These are phyloP conservation scores for Evansstolkia leycettana DNA, from an alignment of 495 filamentous ascomycete genomes.

Conservation along the genomic window DNA sequence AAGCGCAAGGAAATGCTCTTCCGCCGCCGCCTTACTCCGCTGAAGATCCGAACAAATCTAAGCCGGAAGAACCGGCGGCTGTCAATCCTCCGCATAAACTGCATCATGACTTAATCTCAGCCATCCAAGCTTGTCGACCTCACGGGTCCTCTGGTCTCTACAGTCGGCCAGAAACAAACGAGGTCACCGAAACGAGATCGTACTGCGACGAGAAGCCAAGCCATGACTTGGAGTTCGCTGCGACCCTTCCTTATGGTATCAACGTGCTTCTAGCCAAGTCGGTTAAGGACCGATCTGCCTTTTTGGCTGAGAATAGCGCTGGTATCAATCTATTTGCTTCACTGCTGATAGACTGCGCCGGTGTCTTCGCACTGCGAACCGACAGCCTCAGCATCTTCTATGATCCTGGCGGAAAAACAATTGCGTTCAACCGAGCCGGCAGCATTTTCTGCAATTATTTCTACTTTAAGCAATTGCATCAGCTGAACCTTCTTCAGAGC, in stretches of 20 bases:
- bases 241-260: constrained; percentile 56
- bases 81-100: constrained; percentile 39
- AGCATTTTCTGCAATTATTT: constrained; percentile 88
- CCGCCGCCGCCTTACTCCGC: constrained; percentile 35
- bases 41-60: constrained; percentile 24
- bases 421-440: constrained; percentile 83
- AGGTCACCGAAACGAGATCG: constrained; percentile 70
- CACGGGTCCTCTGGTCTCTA: constrained; percentile 63
- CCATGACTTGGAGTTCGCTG: constrained; percentile 68
- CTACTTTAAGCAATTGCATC: constrained; percentile 74
- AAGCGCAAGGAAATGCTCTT: constrained; percentile 11
- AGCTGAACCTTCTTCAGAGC: constrained; percentile 27
- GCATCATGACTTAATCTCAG: constrained; percentile 55
- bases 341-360: constrained; percentile 55
- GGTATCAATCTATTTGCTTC: constrained; percentile 59
- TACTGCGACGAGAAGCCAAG: constrained; percentile 79
- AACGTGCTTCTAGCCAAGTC: constrained; percentile 57
- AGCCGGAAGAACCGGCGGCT: constrained; percentile 23
- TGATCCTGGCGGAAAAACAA: constrained; percentile 63
- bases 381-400: constrained; percentile 73
- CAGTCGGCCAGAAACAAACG: constrained; percentile 54
- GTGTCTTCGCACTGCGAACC: constrained; percentile 52
- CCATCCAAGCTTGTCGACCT: constrained; percentile 69
- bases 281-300: constrained; percentile 36
- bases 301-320: constrained; percentile 48